These are phyloP conservation scores for Eleusine coracana DNA, from an alignment of 176 grass and related monocot species.

Conservation along the genomic window DNA sequence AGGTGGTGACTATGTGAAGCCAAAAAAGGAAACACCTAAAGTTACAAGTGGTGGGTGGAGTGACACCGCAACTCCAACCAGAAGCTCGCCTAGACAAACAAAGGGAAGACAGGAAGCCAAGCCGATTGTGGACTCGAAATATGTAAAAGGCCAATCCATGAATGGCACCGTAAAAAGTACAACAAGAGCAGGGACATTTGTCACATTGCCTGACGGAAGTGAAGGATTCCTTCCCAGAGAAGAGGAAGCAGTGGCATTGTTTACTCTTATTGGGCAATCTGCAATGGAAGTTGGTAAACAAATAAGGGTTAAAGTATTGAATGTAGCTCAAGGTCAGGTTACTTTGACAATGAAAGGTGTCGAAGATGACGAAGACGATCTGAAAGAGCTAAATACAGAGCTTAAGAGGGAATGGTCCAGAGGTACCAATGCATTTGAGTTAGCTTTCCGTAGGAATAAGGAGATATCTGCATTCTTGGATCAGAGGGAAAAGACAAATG, in stretches of 20 bases:
- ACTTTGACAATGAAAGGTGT: slow-evolving; percentile 90
- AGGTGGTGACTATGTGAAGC: slow-evolving; percentile 59
- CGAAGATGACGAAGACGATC: slow-evolving; percentile 62
- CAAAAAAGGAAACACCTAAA: slow-evolving; percentile 49
- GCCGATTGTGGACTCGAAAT: slow-evolving; percentile 47
- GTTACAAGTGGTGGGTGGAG: slow-evolving; percentile 40
- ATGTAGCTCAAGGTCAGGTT: slow-evolving; percentile 59
- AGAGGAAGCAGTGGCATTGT: slow-evolving; percentile 70
- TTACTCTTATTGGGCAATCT: slow-evolving; percentile 63
- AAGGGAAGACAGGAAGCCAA: slow-evolving; percentile 46
- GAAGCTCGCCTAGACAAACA: slow-evolving; percentile 53
- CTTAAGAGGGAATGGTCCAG: slow-evolving; percentile 61
- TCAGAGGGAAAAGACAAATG: slow-evolving; percentile 50
- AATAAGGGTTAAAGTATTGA: slow-evolving; percentile 74
- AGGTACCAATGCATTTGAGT: slow-evolving; percentile 58
- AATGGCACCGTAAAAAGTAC: slow-evolving; percentile 66
- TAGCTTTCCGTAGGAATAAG: slow-evolving; percentile 73
- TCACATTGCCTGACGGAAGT: slow-evolving; percentile 68
- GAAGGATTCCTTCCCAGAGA: slow-evolving; percentile 90
- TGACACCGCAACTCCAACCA: slow-evolving; percentile 42
- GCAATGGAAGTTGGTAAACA: slow-evolving; percentile 66
- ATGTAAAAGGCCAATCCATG: slow-evolving; percentile 56
- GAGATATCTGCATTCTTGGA: slow-evolving; percentile 77
- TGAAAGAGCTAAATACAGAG: slow-evolving; percentile 54
- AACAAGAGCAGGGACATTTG: slow-evolving; percentile 67